phyloP scores from a whole-genome alignment of 148 eudicot species.

The Rhododendron simsii region DNA sequence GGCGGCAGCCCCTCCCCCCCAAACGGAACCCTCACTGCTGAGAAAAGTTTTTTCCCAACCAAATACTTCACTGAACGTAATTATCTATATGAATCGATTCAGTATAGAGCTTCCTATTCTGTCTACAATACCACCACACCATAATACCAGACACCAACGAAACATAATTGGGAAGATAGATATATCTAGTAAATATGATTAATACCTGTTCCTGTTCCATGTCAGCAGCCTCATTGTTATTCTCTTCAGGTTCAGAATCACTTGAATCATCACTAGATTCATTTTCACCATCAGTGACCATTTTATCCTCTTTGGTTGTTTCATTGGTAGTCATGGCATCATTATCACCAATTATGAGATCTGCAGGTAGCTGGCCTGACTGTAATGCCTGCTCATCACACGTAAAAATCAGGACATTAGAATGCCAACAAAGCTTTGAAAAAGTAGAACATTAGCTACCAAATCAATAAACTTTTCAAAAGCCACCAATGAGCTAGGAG shows the following conservation, averaged over 20 bases:
- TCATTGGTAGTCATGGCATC: constrained; percentile 27
- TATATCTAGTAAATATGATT: not conserved
- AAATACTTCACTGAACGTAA: not conserved
- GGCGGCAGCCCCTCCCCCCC: too few relatives aligned
- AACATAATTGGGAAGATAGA: not conserved
- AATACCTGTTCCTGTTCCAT: constrained; percentile 63
- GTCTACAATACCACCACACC: not conserved
- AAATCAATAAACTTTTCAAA: not conserved
- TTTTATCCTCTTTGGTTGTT: constrained; percentile 43
- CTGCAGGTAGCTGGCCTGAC: constrained; percentile 89
- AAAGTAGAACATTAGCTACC: not conserved
- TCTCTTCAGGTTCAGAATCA: constrained; percentile 29
- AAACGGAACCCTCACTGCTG: too few relatives aligned
- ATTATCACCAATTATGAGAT: constrained; percentile 46
- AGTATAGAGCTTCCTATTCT: not conserved
- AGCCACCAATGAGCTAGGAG: not conserved
- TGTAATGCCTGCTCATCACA: constrained; percentile 53
- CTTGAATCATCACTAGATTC: constrained; percentile 29
- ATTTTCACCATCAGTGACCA: constrained; percentile 47
- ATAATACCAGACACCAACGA: not conserved
- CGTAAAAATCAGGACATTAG: constrained; percentile 11
- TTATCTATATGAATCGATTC: not conserved
- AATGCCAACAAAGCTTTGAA: not conserved
- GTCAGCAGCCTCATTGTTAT: constrained; percentile 30
- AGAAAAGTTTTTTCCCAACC: not conserved